Conservation (phyloP, 192 early-diverging fungal genomes). For the Gigaspora rosea region DNA sequence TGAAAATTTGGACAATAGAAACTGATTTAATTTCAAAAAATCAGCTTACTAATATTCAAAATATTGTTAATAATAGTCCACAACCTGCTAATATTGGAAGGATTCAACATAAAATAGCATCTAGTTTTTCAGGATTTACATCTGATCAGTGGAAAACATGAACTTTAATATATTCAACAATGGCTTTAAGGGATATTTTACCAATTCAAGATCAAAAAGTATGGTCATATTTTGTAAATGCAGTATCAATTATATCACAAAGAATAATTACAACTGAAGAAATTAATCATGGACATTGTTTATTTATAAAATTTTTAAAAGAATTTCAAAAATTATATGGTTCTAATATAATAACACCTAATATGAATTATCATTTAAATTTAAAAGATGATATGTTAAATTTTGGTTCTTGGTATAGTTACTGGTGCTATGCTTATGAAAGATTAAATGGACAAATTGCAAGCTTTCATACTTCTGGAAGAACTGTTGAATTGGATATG, state of each 20-base stretch:
- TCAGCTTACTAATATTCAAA: neutral
- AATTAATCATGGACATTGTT: neutral
- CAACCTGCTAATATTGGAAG: neutral
- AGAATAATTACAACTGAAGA: neutral
- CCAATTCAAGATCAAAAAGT: neutral
- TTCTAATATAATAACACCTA: neutral
- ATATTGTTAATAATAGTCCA: neutral
- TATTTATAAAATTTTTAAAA: neutral
- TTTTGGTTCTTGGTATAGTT: neutral
- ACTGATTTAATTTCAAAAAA: neutral
- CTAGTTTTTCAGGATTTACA: neutral
- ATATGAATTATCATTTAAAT: conserved; percentile 7
- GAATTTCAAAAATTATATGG: neutral
- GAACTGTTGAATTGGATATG: neutral
- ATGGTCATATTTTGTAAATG: neutral
- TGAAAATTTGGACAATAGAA: neutral
- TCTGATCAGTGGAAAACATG: neutral
- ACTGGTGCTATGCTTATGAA: conserved; percentile 3
- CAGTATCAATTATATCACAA: neutral
- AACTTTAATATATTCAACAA: neutral
- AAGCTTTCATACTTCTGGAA: neutral
- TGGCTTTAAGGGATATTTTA: neutral
- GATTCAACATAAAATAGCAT: neutral
- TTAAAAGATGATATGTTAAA: neutral
- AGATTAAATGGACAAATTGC: neutral